Evolutionary conservation across 305 asterid species (phyloP).

Genomic region (Fraxinus greggii): DNA sequence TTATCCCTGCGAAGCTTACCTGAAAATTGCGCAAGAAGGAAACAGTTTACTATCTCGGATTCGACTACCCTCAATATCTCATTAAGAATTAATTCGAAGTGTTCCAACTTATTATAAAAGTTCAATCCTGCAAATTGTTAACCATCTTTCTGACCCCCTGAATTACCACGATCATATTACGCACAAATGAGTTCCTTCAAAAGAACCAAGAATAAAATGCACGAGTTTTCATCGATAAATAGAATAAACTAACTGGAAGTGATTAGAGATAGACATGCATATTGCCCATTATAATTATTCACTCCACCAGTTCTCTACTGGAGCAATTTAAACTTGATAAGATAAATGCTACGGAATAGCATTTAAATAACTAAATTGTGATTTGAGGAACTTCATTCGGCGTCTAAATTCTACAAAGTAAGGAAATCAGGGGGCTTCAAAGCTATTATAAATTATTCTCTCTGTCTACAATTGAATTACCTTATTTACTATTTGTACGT

Average conservation of each 20-base stretch:
- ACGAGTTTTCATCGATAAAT: not conserved
- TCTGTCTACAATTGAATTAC: not conserved
- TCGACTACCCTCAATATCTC: not conserved
- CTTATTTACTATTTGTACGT: not conserved
- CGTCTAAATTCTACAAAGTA: not conserved
- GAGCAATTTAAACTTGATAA: not conserved
- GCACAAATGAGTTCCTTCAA: not conserved
- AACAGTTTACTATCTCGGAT: not conserved
- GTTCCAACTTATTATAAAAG: not conserved
- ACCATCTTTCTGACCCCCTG: not conserved
- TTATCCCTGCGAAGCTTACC: constrained; percentile 48
- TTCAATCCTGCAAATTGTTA: not conserved
- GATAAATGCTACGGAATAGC: not conserved
- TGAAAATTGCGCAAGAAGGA: constrained; percentile 27
- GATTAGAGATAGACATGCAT: not conserved
- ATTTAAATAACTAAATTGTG: not conserved
- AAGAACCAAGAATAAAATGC: not conserved
- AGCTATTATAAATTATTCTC: not conserved
- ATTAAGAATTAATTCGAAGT: not conserved
- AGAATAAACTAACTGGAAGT: not conserved
- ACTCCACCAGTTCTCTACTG: not conserved
- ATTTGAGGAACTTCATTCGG: not conserved
- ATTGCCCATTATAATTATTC: not conserved
- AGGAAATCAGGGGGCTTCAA: not conserved
- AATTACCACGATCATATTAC: not conserved